Evolutionary conservation across 306 rosid genomes (phyloP).

Genomic region (Dryas alaskensis): DNA sequence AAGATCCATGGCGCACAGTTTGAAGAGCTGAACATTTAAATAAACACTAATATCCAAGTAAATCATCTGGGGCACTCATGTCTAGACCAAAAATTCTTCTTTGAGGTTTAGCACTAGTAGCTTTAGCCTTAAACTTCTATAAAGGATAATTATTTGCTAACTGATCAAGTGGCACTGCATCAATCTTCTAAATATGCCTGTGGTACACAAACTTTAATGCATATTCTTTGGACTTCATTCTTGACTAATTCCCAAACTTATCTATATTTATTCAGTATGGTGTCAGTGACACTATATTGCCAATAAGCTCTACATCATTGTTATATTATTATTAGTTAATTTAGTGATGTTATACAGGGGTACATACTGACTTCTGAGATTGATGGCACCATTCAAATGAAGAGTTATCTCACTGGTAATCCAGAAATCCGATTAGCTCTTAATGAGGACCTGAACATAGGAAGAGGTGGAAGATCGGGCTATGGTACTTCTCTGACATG

Average conservation of each 20-base stretch:
- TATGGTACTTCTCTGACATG: conserved; percentile 42
- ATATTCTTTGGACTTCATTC: background rate
- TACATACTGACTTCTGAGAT: conserved; percentile 86
- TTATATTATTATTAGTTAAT: conserved; percentile 10
- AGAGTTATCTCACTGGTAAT: conserved; percentile 81
- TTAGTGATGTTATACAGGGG: conserved; percentile 55
- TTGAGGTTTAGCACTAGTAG: background rate
- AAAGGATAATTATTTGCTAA: background rate
- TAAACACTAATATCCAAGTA: background rate
- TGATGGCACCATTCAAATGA: conserved; percentile 95
- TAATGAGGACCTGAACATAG: conserved; percentile 77
- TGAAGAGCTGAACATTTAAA: background rate
- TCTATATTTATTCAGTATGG: background rate
- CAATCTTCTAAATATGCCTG: background rate
- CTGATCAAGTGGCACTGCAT: background rate
- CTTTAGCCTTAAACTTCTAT: background rate
- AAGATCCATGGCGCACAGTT: background rate
- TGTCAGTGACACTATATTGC: background rate
- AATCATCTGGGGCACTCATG: background rate
- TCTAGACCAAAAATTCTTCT: background rate
- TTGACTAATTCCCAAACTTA: background rate
- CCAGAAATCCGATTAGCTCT: conserved; percentile 87
- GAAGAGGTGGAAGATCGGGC: conserved; percentile 50
- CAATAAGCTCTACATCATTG: background rate
- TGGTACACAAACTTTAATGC: background rate